Evolutionary conservation across 2,329 filamentous ascomycete genomes (phyloP), one percentile per base, ranked within the genome.

Genomic region (Verticillium albo-atrum): DNA sequence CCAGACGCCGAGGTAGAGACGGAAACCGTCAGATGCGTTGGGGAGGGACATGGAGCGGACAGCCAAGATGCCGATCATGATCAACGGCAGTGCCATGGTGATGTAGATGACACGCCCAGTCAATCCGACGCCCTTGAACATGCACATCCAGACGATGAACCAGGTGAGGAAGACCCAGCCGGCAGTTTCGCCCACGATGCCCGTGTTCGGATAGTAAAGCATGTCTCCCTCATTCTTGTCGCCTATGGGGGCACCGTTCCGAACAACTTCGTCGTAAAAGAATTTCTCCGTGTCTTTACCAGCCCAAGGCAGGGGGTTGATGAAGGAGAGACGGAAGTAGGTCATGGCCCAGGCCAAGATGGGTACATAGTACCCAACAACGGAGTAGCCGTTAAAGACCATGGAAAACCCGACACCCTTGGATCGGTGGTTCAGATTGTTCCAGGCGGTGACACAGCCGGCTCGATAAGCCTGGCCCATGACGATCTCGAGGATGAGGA

Each of bases 401-500:
- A 79, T 74, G 0, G 76, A 77, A 27, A 84, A 67, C 0, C 82
- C 82, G 1, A 82, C 76, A 3, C 82, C 82, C 65, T 80, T 82
- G 6, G 82, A 68, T 4, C 80, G 73, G 27, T 71, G 66, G 64
- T 82, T 77, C 57, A 82, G 72, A 42, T 79, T 80, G 65, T 79
- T 77, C 65, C 73, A 83, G 0, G 81, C 79, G 32, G 82, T 76
- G n/a, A 82, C 77, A 1, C 74, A 76, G 15, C 80, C 80, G 28
- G 78, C 79, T 2, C 82, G 79, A 62, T 84, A 83, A 1, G 81
- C 79, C 61, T 83, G 89, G 56, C 90, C 90, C 34, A 90, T 89
- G 35, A 87, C 88, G 56, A 84, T 81, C 63, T 85, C 81, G 28
- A 84, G 75, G 6, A 81, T 75, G 12, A 84, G 73, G 0, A 79